Evolutionary conservation across 805 yeast species (phyloP), one percentile per base, ranked within the genome.

Genomic region (Vanderwaltozyma polyspora): DNA sequence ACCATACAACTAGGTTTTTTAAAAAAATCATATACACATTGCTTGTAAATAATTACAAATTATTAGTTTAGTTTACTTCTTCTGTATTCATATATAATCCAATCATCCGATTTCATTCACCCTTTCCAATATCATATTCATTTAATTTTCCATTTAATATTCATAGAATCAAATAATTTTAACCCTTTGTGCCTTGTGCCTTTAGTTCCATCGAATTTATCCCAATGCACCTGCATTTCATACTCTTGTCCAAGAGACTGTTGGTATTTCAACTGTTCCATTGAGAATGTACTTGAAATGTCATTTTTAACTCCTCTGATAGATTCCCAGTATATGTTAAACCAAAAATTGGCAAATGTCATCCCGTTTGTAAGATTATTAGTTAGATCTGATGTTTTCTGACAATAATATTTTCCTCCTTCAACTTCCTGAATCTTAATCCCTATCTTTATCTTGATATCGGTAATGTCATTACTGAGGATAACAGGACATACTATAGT

Each of bases 121-220:
- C 10, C n/a, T n/a, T n/a, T n/a, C n/a, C n/a, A n/a, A n/a, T n/a
- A n/a, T n/a, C n/a, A n/a, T 7, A 21, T 8, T 25, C 26, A 35
- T 31, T 36, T 31, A 13, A 29, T 30, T 30, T 28, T 35, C 56
- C 52, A 52, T 14, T 48, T 52, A 9, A 73, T 46, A 33, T 63
- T 66, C 6, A 76, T 44, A 9, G 56, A 34, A n/a, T 75, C 76
- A 45, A 80, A 78, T 9, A 69, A 44, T 40, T 63, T 61, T 3
- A 60, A 36, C 0, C 86, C 86, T 41, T 67, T 69, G 30, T 61
- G 62, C n/a, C 49, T 46, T 1, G 75, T 66, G 2, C 91, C 93
- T 42, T 68, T 67, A 37, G 65, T 66, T 0, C 94, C 93, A 54
- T 82, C 93, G 44, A 79, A 59, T 0, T 70, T 66, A 3, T 62